Evolutionary conservation across 2,329 filamentous ascomycete genomes (phyloP), one percentile per base, ranked within the genome.

Genomic region (Trichoderma semiorbis): DNA sequence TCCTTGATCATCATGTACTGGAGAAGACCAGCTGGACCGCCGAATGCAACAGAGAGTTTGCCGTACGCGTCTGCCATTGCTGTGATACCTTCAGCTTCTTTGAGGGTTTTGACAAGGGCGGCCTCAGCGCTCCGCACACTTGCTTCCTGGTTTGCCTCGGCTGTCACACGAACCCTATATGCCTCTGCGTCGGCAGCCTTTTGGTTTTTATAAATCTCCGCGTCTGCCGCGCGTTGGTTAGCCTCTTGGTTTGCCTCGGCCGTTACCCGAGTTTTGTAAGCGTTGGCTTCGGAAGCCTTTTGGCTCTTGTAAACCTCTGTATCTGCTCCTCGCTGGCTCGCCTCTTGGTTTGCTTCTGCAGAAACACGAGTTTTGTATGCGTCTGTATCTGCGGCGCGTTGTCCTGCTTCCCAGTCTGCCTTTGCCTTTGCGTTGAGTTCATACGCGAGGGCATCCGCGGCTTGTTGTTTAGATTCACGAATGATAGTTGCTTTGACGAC

Each of bases 1-100:
- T 91, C 91, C 83, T 95, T 91, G 78, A 97, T 90, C 94, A 97
- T 97, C 82, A 95, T 87, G 85, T 92, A 95, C 80, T 95, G 91
- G 76, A 97, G 85, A 72, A 97, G 85, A 34, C 92, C 92, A 43
- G 90, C 87, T 2, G 94, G 92, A 0, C 94, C 93, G 72, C 93
- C 93, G 60, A 97, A 90, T 0, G 93, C 93, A 1, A 86, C 81
- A 3, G 91, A 86, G 78, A 97, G 86, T 76, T 91, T 89, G 74
- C 85, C 86, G 81, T 96, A 97, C n/a, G 92, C 93, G 70, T 91
- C 90, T 1, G 93, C 93, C 89, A 94, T 93, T 76, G 93, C 92
- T 0, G 84, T 80, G 43, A 95, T 83, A 83, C 91, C 94, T 77
- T 94, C 91, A 2, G 93, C 93, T 79, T 95, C 92, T 76, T 90